Base-by-base conservation (phyloP, 2,329 filamentous ascomycete species). In the Trichoderma sp. region DNA sequence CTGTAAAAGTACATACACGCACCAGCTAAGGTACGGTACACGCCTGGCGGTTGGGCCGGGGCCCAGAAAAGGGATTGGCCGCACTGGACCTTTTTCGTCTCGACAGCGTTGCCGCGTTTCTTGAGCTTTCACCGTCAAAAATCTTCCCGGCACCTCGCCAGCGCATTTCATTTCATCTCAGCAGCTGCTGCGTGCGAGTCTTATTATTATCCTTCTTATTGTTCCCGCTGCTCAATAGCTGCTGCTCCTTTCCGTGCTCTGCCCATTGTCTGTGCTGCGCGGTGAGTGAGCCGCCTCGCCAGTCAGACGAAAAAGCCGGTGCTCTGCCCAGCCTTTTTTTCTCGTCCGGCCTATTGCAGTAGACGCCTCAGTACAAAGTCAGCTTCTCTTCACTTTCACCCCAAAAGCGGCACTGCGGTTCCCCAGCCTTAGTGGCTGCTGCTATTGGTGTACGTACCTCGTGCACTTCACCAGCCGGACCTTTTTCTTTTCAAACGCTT, bases 401-500 rank as follows among this genome's bases (percentile, higher is more conserved):
- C 70, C 28, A 26, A 58, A 60, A 51, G 47, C 12, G 26, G 28
- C 60, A 71, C 34, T 56, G 58, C 58, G 66, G 66, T 61, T 60
- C 66, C 26, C 56, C 58, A 28, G 63, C 39, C 36, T 66, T 66
- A 51, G 70, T 68, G 32, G 28, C 57, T 47, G 43, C 43, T 47
- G 43, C 43, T 21, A 24, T 32, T 32, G 39, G 39, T 56, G 63
- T 62, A 68, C 64, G 36, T 61, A 66, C 61, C 66, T 51, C 28
- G 47, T 71, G 64, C 70, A 47, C 70, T 68, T 70, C 71, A 70
- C 71, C 71, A 70, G 34, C 65, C 65, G 39, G 53, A 21, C 43
- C 71, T 36, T 72, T 72, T 72, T 72, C 63, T 56, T 60, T 70
- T 72, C 71, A 72, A 70, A 72, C 71, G 70, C 66, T 47, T 34